A percentile compares a stretch with the other conserved stretches of the same genome.
These are phyloP conservation scores for Aspergillus sp. DNA, from an alignment of 2,329 filamentous ascomycete genomes.

Conservation along the genomic window DNA sequence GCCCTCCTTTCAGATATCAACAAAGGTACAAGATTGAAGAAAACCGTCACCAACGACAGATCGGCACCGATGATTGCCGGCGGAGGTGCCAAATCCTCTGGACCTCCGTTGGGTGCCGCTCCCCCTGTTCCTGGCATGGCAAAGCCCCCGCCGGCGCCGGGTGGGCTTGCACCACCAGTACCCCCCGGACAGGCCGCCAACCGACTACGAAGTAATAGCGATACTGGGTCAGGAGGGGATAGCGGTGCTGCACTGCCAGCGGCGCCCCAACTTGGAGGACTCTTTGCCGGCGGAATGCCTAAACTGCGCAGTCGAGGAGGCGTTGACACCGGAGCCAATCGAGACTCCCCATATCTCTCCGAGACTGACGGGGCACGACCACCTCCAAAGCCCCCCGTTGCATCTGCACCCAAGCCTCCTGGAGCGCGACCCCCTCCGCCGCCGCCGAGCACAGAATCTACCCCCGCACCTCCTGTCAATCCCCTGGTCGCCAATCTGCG, in stretches of 20 bases:
- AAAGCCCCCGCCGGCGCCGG: conserved; percentile 15
- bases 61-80: conserved; percentile 70
- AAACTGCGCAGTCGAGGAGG: conserved; percentile 87
- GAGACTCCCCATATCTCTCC: conserved; percentile 71
- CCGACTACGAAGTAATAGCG: conserved; percentile 80
- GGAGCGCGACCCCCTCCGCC: conserved; percentile 48
- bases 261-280: conserved; percentile 76
- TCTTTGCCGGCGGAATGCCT: conserved; percentile 93
- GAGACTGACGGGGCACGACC: conserved; percentile 66
- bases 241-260: conserved; percentile 50
- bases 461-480: conserved; percentile 52
- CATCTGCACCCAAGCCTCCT: conserved; percentile 49
- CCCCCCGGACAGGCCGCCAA: conserved; percentile 54
- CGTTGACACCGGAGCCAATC: conserved; percentile 70
- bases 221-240: conserved; percentile 46
- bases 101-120: conserved; percentile 72
- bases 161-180: conserved; percentile 55
- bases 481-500: conserved; percentile 55
- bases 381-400: conserved; percentile 15
- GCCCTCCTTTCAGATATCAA: conserved; percentile 84
- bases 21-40: conserved; percentile 77
- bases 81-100: conserved; percentile 64
- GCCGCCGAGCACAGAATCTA: conserved; percentile 48
- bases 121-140: conserved; percentile 28
- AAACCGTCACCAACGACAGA: conserved; percentile 86